These are phyloP conservation scores for Globisporangium abappressorium DNA, from an alignment of 352 stramenopile genomes.

Conservation along the genomic window DNA sequence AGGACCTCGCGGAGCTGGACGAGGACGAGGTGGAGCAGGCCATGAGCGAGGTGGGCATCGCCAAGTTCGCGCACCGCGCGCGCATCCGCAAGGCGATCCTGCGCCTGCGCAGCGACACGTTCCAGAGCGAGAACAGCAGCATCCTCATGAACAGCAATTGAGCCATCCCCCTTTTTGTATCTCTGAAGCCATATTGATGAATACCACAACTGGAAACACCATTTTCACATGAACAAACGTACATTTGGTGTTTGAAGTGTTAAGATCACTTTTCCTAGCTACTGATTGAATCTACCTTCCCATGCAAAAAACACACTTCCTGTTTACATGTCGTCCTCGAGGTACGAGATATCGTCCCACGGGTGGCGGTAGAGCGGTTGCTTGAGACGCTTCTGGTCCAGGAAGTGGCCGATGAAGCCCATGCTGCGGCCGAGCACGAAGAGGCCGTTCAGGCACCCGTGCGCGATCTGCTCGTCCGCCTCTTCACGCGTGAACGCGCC, in stretches of 20 bases:
- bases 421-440: slow-evolving; percentile 87
- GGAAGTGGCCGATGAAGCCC: slow-evolving; percentile 94
- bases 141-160: slow-evolving; percentile 23
- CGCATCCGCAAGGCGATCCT: slow-evolving; percentile 72
- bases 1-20: slow-evolving; percentile 58
- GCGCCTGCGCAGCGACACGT: slow-evolving; percentile 25
- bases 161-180: not conserved
- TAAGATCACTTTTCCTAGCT: not conserved
- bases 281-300: not conserved
- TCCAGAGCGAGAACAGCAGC: slow-evolving; percentile 28
- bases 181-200: not conserved
- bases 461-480: slow-evolving; percentile 93
- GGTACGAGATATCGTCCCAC: slow-evolving; percentile 97
- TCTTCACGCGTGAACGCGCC: slow-evolving; percentile 89
- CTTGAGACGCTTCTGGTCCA: slow-evolving; percentile 98
- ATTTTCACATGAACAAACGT: not conserved
- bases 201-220: not conserved
- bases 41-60: slow-evolving; percentile 72
- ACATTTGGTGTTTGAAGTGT: not conserved
- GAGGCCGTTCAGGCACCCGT: slow-evolving; percentile 95
- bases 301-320: not conserved
- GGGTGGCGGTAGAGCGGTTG: slow-evolving; percentile 97
- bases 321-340: slow-evolving; percentile 76
- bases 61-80: slow-evolving; percentile 72
- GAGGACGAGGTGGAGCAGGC: slow-evolving; percentile 69